Evolutionary conservation across 2,329 filamentous ascomycete species (phyloP).

Genomic region (Talaromyces piceae): DNA sequence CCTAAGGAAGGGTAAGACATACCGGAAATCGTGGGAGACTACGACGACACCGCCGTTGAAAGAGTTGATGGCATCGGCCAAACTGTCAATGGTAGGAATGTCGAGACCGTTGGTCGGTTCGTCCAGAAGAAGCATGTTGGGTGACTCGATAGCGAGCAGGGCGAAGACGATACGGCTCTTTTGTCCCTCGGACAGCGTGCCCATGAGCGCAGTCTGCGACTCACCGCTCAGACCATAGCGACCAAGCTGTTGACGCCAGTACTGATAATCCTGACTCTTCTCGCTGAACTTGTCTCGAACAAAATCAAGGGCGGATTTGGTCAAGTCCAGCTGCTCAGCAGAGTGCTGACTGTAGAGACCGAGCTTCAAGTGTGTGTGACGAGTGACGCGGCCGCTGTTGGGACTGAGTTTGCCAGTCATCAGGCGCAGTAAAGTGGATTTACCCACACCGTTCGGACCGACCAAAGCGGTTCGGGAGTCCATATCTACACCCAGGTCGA

Average conservation of each 20-base stretch:
- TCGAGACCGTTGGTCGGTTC: slow-evolving; percentile 99
- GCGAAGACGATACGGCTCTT: slow-evolving; percentile 98
- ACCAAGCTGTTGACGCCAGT: slow-evolving; percentile 97
- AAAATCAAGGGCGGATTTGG: slow-evolving; percentile 95
- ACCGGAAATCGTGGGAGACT: slow-evolving; percentile 98
- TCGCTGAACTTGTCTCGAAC: slow-evolving; percentile 88
- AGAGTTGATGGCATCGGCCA: slow-evolving; percentile 95
- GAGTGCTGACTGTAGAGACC: slow-evolving; percentile 98
- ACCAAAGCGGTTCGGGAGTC: slow-evolving; percentile 95
- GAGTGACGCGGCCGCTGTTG: slow-evolving; percentile 70
- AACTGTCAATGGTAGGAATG: slow-evolving; percentile 94
- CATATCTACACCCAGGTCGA: slow-evolving; percentile 99
- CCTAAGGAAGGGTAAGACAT: slow-evolving; percentile 30
- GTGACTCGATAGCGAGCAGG: slow-evolving; percentile 84
- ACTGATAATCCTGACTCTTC: slow-evolving; percentile 96
- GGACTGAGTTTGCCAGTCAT: slow-evolving; percentile 95
- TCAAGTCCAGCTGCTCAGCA: slow-evolving; percentile 94
- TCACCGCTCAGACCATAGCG: slow-evolving; percentile 90
- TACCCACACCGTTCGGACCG: slow-evolving; percentile 97
- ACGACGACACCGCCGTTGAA: slow-evolving; percentile 96
- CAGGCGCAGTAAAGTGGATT: slow-evolving; percentile 89
- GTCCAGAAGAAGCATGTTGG: slow-evolving; percentile 97
- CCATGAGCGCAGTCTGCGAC: slow-evolving; percentile 93
- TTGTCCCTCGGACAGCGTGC: slow-evolving; percentile 93
- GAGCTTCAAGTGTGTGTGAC: slow-evolving; percentile 97